phyloP scores from a whole-genome alignment of 2,329 filamentous ascomycete species.

The Neonectria faginata region DNA sequence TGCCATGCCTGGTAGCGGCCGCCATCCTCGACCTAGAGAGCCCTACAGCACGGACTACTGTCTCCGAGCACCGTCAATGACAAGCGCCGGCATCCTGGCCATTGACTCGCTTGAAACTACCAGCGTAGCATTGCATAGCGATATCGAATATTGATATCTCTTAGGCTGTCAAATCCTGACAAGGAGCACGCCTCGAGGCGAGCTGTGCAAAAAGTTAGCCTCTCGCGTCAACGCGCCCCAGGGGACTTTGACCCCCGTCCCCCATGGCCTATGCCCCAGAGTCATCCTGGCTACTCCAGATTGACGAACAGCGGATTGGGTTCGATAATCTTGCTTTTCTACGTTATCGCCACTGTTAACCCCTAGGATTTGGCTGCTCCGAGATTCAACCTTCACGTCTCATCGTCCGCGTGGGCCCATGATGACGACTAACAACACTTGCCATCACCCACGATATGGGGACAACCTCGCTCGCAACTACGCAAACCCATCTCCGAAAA shows the following conservation, averaged over 20 bases:
- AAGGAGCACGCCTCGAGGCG: neutral
- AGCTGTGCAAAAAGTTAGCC: slow-evolving; percentile 2
- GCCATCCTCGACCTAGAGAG: neutral
- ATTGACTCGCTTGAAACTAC: neutral
- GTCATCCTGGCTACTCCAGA: slow-evolving; percentile 19
- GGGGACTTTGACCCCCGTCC: slow-evolving; percentile 3
- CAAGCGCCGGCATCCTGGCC: neutral
- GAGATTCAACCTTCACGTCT: neutral
- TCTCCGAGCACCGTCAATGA: neutral
- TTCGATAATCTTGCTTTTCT: slow-evolving; percentile 20
- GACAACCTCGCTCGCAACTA: neutral
- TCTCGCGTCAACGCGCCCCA: slow-evolving; percentile 1
- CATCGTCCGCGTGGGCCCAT: neutral
- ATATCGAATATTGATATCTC: neutral
- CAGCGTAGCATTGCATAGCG: neutral
- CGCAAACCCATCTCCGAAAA: neutral
- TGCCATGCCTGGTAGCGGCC: neutral
- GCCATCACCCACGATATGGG: neutral
- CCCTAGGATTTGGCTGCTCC: neutral
- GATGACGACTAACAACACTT: neutral
- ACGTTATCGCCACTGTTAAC: slow-evolving; percentile 8
- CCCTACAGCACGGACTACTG: neutral
- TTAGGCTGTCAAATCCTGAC: neutral
- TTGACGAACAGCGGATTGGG: slow-evolving; percentile 19
- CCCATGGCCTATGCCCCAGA: neutral